Conservation (phyloP, 306 rosid species). For the Luffa aegyptiaca region DNA sequence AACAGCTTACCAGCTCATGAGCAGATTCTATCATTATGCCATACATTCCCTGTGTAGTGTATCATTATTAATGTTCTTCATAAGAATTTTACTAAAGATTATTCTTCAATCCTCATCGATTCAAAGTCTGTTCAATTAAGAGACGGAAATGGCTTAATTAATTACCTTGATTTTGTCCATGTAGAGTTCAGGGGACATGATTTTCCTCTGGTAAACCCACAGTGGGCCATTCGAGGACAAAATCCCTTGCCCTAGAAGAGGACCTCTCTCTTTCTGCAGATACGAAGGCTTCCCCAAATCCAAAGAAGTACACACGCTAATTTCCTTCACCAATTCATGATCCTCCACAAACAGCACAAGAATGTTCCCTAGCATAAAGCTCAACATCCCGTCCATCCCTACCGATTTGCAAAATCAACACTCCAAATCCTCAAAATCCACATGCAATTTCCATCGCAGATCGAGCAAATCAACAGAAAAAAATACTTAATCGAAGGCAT, state of each 20-base stretch:
- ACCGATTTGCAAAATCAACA: neutral
- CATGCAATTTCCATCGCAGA: no score
- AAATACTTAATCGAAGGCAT: neutral
- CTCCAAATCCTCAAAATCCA: no score
- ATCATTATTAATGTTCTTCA: no score
- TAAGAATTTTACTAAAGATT: no score
- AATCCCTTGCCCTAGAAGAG: slow-evolving; percentile 39
- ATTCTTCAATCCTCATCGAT: no score
- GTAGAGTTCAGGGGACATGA: slow-evolving; percentile 41
- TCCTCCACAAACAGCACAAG: slow-evolving; percentile 24
- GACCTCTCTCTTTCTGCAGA: slow-evolving; percentile 17
- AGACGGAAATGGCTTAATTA: no score
- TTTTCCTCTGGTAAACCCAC: slow-evolving; percentile 34
- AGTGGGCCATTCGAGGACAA: slow-evolving; percentile 28
- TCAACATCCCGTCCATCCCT: slow-evolving; percentile 22
- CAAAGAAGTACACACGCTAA: slow-evolving; percentile 27
- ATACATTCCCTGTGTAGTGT: slow-evolving; percentile 48
- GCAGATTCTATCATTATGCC: slow-evolving; percentile 62
- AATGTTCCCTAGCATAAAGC: slow-evolving; percentile 34
- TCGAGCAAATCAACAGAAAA: neutral
- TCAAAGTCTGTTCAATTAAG: no score
- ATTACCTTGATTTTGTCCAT: slow-evolving; percentile 45
- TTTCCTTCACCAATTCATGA: slow-evolving; percentile 22
- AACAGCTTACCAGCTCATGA: slow-evolving; percentile 40
- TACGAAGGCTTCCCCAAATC: slow-evolving; percentile 32